Evolutionary conservation across 129 eudicot species (phyloP).

Genomic region (Tagetes erecta): DNA sequence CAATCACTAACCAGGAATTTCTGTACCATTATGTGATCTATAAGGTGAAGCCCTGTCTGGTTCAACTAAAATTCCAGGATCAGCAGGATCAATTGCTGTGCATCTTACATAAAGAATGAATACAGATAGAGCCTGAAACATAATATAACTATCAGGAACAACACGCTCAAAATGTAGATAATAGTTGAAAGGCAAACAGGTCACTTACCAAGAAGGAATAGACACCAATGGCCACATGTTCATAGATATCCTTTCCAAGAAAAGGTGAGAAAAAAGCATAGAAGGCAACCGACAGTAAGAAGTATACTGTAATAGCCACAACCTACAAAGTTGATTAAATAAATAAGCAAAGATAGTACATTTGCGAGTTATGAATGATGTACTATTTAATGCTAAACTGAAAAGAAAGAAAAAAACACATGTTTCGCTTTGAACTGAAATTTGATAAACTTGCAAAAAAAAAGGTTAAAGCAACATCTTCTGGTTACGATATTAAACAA

Average conservation of each 20-base stretch:
- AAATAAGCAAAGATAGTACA: not conserved
- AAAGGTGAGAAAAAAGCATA: constrained; percentile 96
- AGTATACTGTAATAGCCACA: constrained; percentile 86
- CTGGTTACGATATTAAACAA: not conserved
- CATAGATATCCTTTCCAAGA: constrained; percentile 78
- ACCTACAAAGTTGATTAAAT: constrained; percentile 52
- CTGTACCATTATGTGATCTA: constrained; percentile 52
- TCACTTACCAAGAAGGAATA: constrained; percentile 86
- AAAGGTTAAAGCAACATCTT: not conserved
- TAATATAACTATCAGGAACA: constrained; percentile 17
- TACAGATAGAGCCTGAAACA: constrained; percentile 75
- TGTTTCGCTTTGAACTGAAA: not conserved
- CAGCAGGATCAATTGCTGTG: constrained; percentile 94
- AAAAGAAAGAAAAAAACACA: not conserved
- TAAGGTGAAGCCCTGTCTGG: constrained; percentile 47
- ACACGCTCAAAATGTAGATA: constrained; percentile 3
- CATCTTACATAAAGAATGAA: constrained; percentile 79
- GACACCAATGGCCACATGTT: constrained; percentile 55
- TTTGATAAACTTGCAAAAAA: not conserved
- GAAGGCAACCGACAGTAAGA: constrained; percentile 86
- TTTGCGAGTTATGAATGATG: not conserved
- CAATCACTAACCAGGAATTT: constrained; percentile 53
- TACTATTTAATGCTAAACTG: not conserved
- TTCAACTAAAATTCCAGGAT: constrained; percentile 79
- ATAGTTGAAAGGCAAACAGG: constrained; percentile 22